Conservation (phyloP, 78 protist species). For the Polysphondylium violaceum region DNA sequence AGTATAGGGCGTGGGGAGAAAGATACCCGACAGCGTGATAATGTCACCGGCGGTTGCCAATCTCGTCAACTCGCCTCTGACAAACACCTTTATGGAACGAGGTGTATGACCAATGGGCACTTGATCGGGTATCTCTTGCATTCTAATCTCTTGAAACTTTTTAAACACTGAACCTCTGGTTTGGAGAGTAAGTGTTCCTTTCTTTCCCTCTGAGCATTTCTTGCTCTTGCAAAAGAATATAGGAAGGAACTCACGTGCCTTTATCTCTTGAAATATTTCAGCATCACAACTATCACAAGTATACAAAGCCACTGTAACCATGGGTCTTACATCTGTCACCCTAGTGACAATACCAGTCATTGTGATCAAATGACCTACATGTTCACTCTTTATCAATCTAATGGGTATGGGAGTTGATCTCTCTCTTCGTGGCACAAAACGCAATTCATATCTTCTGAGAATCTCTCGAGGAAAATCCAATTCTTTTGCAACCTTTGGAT, state of each 20-base stretch:
- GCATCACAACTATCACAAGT: constrained; percentile 95
- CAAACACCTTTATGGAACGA: constrained; percentile 93
- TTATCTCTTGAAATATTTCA: constrained; percentile 96
- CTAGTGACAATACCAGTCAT: constrained; percentile 95
- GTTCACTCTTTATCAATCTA: constrained; percentile 58
- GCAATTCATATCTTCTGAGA: constrained; percentile 39
- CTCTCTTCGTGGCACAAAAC: constrained; percentile 3
- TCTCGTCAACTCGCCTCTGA: constrained; percentile 94
- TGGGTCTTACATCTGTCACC: constrained; percentile 95
- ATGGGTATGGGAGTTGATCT: constrained; percentile 11
- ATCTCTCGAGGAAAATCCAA: constrained; percentile 46
- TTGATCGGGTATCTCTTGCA: constrained; percentile 97
- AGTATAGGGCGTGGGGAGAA: constrained; percentile 68
- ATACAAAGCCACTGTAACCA: constrained; percentile 96
- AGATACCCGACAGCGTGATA: constrained; percentile 87
- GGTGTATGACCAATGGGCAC: constrained; percentile 99
- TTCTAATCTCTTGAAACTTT: constrained; percentile 96
- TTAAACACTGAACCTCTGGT: constrained; percentile 97
- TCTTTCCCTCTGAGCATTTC: constrained; percentile 58
- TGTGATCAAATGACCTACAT: constrained; percentile 62
- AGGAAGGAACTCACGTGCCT: constrained; percentile 81
- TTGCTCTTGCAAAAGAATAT: constrained; percentile 48
- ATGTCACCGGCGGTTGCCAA: constrained; percentile 94
- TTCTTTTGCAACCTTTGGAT: neutral
- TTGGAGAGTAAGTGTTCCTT: constrained; percentile 80